These are phyloP conservation scores for Botrytis aclada DNA, from an alignment of 2,329 filamentous ascomycete species.

Conservation along the genomic window DNA sequence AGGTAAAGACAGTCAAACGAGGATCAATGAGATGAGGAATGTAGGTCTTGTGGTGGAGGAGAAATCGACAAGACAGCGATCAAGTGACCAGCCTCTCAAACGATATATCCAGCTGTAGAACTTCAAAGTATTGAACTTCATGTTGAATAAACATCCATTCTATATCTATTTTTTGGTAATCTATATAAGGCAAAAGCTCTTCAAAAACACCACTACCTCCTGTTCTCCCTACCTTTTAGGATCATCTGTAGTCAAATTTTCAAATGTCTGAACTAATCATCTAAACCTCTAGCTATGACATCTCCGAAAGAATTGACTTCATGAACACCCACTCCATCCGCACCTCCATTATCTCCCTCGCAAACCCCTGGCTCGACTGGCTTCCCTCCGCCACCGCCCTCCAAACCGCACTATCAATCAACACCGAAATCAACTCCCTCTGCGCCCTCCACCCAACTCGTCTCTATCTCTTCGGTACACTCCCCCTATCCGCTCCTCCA, in stretches of 20 bases:
- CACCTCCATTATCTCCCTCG: constrained; percentile 80
- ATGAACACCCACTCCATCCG: constrained; percentile 83
- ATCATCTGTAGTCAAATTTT: too few species aligned
- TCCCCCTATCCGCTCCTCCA: constrained; percentile 69
- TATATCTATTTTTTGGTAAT: too few species aligned
- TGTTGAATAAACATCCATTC: neutral
- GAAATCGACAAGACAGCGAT: neutral
- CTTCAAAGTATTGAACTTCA: too few species aligned
- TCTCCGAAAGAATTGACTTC: constrained; percentile 76
- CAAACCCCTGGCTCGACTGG: constrained; percentile 94
- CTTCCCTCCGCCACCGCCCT: constrained; percentile 59
- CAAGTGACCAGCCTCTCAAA: neutral
- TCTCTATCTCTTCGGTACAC: constrained; percentile 77
- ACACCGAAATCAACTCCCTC: constrained; percentile 71
- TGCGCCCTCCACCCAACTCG: constrained; percentile 64
- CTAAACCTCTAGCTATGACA: constrained; percentile 45
- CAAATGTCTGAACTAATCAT: neutral
- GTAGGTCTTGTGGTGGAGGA: neutral
- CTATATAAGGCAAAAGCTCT: neutral
- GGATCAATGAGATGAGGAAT: neutral
- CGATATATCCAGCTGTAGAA: neutral
- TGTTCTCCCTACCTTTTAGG: too few species aligned
- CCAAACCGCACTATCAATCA: constrained; percentile 64
- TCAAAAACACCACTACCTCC: neutral
- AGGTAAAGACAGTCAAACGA: neutral